phyloP scores from a whole-genome alignment of 2,329 filamentous ascomycete genomes.

The Diaporthe helianthi region DNA sequence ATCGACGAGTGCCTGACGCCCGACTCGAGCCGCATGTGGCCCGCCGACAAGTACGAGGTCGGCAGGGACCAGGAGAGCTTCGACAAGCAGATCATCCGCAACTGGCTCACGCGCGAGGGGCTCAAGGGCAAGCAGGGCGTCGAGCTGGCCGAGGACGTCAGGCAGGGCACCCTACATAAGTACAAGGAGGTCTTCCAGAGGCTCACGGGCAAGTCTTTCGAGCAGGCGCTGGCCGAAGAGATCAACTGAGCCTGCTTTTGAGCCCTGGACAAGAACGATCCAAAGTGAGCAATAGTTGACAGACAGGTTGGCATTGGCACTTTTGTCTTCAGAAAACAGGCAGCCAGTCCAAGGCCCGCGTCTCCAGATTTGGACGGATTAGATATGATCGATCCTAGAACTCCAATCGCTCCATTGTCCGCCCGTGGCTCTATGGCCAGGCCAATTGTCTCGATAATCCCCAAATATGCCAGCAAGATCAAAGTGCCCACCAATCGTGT shows the following conservation, averaged over 20 bases:
- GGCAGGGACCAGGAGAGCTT: constrained; percentile 83
- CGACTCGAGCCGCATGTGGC: constrained; percentile 88
- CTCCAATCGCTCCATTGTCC: neutral
- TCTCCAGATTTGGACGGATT: neutral
- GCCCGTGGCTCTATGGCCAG: constrained; percentile 6
- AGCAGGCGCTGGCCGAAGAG: constrained; percentile 41
- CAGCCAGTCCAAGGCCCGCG: neutral
- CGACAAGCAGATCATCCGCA: constrained; percentile 84
- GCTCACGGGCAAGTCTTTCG: constrained; percentile 65
- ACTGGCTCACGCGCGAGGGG: constrained; percentile 79
- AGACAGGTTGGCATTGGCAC: too few species aligned
- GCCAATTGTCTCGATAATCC: neutral
- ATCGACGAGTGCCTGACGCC: constrained; percentile 89
- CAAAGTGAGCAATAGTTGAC: neutral
- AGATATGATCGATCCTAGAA: neutral
- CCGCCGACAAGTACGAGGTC: constrained; percentile 72
- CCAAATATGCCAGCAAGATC: neutral
- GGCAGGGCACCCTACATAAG: constrained; percentile 70
- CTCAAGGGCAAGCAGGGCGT: constrained; percentile 79
- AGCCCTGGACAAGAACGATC: neutral
- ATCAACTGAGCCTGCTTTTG: neutral
- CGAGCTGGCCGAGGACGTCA: constrained; percentile 74
- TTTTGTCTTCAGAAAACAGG: neutral
- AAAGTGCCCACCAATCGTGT: neutral
- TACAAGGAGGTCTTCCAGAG: constrained; percentile 79